Evolutionary conservation across 768 basidiomycete species (phyloP), one percentile per base, ranked within the genome.

Genomic region (Hypholoma sublateritium): DNA sequence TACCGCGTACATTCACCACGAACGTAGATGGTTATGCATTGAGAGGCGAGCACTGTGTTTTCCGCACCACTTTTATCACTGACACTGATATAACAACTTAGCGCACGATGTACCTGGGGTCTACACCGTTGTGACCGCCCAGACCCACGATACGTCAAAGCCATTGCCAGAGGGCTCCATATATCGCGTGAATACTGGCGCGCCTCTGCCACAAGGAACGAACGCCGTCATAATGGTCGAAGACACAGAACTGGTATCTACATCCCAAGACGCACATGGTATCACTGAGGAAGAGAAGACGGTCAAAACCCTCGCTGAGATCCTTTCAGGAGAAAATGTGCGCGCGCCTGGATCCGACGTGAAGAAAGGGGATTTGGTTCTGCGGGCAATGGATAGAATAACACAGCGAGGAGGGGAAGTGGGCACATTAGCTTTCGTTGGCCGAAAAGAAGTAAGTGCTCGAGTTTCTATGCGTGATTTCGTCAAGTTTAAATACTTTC

Each of bases 161-260:
- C 69, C 77, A 12, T 65, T 89, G 3, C 81, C 84, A 1, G 57
- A 64, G 0, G 82, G 79, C 5, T 70, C 71, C 16, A 78, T 91
- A 36, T 90, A 84, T 68, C 86, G 93, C 43, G 82, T 96, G 69
- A 95, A 94, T 71, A 96, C 93, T 0, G 93, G 93, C 5, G 88
- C 83, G 0, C 89, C 91, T 0, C 73, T 96, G 2, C 93, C 93
- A 1, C 68, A 72, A 0, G 92, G 89, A 4, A 70, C 87, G 6
- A 87, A 95, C 66, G 75, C 91, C 0, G 87, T 94, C 2, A 86
- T 96, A 69, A 95, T 95, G 93, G 93, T 96, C 17, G 93, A 96
- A 72, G 93, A 95, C 67, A 95, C 93, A 0, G 81, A 83, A 55
- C 77, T 96, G 6, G 76, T 84, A n/a, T 83, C 83, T 2, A 80